Evolutionary conservation across 257 asterid species (phyloP), one percentile per base, ranked within the genome.

Genomic region (Mentha longifolia): DNA sequence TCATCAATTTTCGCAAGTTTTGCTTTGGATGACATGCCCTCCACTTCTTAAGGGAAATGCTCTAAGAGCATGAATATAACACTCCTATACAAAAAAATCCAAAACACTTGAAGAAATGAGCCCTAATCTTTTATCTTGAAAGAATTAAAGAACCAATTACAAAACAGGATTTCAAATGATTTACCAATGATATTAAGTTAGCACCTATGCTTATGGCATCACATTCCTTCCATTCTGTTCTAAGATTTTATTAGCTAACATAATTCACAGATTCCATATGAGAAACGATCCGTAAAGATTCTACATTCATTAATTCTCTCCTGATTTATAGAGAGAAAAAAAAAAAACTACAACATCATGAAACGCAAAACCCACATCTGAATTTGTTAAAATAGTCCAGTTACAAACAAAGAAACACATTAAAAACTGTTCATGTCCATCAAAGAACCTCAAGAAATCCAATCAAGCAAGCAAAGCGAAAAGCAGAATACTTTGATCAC

Each of bases 21-120:
- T 20, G 71, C 74, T 54, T 80, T 54, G 9, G 79, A 68, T 17
- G 84, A 76, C 89, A 76, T 77, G 61, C 7, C 35, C 61, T 68
- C 46, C 67, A 54, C 62, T 17, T 62, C 61, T 46, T 17, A 50
- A 47, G 51, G 28, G 67, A 54, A 17, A 56, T 22, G 16, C 46
- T n/a, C n/a, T 12, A 25, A 70, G 43, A 15, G 9, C 20, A 45
- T 11, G 43, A 52, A 10, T 19, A 62, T 19, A 54, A 7, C 56
- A 16, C 20, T 49, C 49, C 71, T 47, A 22, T 50, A 57, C 6
- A 7, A 14, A 14, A 72, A 46, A 61, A 59, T 42, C 14, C 12
- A 42, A 42, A 39, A 17, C 25, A 51, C 12, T 68, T 62, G 2
- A 6, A 41, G 13, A 64, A 25, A 15, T 65, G 19, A 68, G 72